phyloP scores from a whole-genome alignment of 208 protist species.

The Herpetomonas muscarum region DNA sequence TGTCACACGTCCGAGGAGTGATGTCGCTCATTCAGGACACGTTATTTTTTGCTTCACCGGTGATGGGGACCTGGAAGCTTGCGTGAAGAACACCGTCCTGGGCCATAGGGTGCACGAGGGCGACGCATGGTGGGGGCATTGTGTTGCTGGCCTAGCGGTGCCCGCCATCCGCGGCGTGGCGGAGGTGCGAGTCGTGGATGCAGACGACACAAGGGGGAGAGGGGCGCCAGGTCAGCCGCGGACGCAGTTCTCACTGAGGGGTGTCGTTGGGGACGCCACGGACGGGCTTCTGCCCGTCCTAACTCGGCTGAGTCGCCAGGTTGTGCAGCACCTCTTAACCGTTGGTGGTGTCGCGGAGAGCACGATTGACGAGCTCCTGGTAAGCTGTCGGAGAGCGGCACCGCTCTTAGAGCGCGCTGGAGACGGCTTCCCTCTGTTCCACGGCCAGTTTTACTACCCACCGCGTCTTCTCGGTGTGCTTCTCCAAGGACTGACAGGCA shows the following conservation, averaged over 20 bases:
- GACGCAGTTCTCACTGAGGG: not conserved
- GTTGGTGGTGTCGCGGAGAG: too few relatives aligned
- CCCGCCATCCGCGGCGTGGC: not conserved
- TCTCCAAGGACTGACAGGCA: conserved; percentile 44
- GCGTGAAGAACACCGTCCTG: too few relatives aligned
- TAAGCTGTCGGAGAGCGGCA: conserved; percentile 10
- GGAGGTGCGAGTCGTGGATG: not conserved
- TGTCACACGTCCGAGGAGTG: too few relatives aligned
- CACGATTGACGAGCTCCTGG: not conserved
- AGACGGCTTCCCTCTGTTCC: conserved; percentile 40
- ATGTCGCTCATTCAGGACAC: too few relatives aligned
- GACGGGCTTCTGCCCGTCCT: too few relatives aligned
- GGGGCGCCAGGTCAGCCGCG: too few relatives aligned
- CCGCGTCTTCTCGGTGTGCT: conserved; percentile 54
- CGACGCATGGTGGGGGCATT: conserved; percentile 3
- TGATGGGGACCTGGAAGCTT: too few relatives aligned
- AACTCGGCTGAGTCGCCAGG: too few relatives aligned
- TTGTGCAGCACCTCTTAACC: too few relatives aligned
- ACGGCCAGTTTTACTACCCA: conserved; percentile 46
- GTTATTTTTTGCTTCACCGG: too few relatives aligned
- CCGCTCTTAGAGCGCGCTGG: conserved; percentile 19
- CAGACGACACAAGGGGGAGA: not conserved
- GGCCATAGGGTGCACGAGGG: conserved; percentile 4
- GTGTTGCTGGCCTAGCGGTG: not conserved
- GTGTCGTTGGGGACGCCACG: too few relatives aligned